These are phyloP conservation scores for Dryas alaskensis DNA, from an alignment of 306 rosid genomes.

Conservation along the genomic window DNA sequence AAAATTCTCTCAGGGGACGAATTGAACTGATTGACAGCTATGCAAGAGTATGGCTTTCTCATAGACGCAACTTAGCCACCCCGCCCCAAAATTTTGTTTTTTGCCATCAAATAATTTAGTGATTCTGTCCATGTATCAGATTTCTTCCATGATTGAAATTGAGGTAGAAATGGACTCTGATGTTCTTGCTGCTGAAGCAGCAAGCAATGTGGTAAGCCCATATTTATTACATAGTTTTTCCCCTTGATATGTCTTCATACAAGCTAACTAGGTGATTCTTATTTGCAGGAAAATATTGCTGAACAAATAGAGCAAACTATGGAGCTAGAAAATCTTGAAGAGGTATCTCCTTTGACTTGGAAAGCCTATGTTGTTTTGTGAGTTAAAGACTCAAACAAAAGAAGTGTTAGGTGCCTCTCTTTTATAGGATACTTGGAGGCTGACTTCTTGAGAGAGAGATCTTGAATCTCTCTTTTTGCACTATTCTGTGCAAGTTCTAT, in stretches of 20 bases:
- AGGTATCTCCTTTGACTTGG: constrained; percentile 40
- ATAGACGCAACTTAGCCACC: constrained; percentile 12
- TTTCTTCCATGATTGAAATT: constrained; percentile 93
- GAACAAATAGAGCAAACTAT: constrained; percentile 90
- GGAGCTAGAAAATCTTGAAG: constrained; percentile 95
- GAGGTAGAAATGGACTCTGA: constrained; percentile 94
- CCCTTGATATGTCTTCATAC: constrained; percentile 12
- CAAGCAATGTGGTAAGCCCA: constrained; percentile 63
- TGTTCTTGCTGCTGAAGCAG: constrained; percentile 87
- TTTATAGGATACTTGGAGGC: neutral
- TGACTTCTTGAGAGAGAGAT: neutral
- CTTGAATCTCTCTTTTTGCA: neutral
- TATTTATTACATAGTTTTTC: constrained; percentile 10
- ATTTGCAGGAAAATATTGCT: constrained; percentile 69
- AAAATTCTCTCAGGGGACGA: constrained; percentile 69
- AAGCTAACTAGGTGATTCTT: neutral
- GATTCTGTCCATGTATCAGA: constrained; percentile 40
- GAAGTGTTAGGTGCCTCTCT: neutral
- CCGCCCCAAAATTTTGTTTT: neutral
- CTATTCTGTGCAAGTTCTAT: neutral
- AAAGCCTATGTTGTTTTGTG: neutral
- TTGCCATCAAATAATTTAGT: constrained; percentile 20
- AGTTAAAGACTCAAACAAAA: neutral
- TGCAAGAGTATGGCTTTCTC: constrained; percentile 62
- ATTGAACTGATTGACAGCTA: constrained; percentile 88